Conservation (phyloP, 106 monocot species). For the Xerophyta viscosa region DNA sequence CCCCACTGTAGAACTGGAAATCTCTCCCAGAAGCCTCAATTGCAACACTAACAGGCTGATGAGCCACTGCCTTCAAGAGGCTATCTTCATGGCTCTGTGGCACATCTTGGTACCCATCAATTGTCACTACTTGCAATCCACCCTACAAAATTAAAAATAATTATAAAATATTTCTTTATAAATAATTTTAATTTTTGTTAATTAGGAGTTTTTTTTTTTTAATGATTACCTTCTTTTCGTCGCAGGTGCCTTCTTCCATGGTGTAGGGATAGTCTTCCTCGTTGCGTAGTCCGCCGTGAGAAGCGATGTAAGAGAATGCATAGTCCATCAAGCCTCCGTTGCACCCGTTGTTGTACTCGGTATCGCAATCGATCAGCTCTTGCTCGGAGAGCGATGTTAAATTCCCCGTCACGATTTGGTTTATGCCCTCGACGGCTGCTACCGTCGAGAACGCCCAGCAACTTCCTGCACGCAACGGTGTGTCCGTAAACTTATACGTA, state of each 20-base stretch:
- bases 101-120: slow-evolving; percentile 32
- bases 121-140: slow-evolving; percentile 18
- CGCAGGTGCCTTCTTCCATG: slow-evolving; percentile 38
- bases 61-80: slow-evolving; percentile 38
- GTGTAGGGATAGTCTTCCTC: slow-evolving; percentile 52
- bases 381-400: slow-evolving; percentile 40
- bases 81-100: slow-evolving; percentile 19
- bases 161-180: neutral
- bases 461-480: slow-evolving; percentile 37
- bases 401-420: slow-evolving; percentile 45
- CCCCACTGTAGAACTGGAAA: slow-evolving; percentile 58
- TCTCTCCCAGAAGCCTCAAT: slow-evolving; percentile 37
- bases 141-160: slow-evolving; percentile 7
- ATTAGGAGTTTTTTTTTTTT: neutral
- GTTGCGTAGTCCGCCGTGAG: slow-evolving; percentile 24
- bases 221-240: slow-evolving; percentile 16
- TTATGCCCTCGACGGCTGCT: slow-evolving; percentile 42
- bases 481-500: too few species aligned
- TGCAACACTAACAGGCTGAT: slow-evolving; percentile 45
- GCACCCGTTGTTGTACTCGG: slow-evolving; percentile 28
- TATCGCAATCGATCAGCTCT: slow-evolving; percentile 43
- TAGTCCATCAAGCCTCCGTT: slow-evolving; percentile 44
- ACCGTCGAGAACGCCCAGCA: slow-evolving; percentile 59
- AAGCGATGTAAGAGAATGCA: slow-evolving; percentile 24
- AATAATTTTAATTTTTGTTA: neutral